Base-by-base conservation (phyloP, 2,329 filamentous ascomycete species). In the Orbilia quercus region DNA sequence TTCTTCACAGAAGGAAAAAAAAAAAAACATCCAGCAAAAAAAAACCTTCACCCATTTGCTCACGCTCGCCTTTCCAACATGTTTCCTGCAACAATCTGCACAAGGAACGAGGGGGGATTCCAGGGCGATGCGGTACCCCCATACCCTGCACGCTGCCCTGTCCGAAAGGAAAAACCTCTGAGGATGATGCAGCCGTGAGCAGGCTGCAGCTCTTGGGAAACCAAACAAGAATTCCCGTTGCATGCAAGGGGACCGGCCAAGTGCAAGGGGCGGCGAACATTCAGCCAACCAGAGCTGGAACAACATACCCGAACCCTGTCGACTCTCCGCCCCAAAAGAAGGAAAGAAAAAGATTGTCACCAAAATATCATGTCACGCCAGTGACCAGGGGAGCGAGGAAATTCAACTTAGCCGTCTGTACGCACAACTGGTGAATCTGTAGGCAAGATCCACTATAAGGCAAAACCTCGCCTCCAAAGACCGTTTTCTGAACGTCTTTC, bases 201-300 rank as follows among this genome's bases (percentile, higher is more conserved):
- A 50, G 59, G 53, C 40, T 65, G 54, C 67, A 72, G 50, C 23
- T 64, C 59, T 50, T 55, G 54, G 60, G 54, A 65, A 45, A 54
- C 66, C 50, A 47, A 54, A 47, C 34, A 48, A 62, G 60, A 66
- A 64, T 66, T 73, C 60, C 60, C 58, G 47, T 60, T 66, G 69
- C 60, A 66, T 66, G 69, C 60, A 66, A 66, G 69, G 59, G 45
- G 40, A 36, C 40, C 55, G 57, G 50, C 65, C 65, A 48, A 28
- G 53, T 51, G 40, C 65, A 62, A 64, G 59, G 51, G 51, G 59
- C 20, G n/a, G n/a, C 50, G 36, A 60, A 20, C 44, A 54, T 36
- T 14, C 55, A 54, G 12, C 58, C 59, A 64, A 65, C 67, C 67
- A 72, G 59, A 67, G 28, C 7, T 20, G 47, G 7, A 20, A 38